Evolutionary conservation across 768 basidiomycete species (phyloP).

Genomic region (Boletus pseudo-olivaceus): DNA sequence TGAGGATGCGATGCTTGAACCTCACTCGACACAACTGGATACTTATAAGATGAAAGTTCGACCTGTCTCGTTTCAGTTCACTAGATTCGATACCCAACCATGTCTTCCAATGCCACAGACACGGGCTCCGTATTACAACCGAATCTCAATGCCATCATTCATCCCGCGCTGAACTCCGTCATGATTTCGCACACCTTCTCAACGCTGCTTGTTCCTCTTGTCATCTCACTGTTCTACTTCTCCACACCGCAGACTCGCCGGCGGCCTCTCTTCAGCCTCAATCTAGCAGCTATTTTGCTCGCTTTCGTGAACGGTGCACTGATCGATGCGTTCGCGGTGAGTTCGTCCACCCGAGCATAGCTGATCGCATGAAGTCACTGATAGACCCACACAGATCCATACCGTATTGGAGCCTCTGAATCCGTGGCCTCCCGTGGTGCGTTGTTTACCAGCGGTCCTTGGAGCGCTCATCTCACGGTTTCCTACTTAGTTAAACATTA

Average conservation of each 20-base stretch:
- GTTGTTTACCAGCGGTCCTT: not conserved
- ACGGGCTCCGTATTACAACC: not conserved
- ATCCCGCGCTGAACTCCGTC: conserved; percentile 15
- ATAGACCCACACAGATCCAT: conserved; percentile 17
- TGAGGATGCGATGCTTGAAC: too few relatives aligned
- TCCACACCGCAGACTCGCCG: conserved; percentile 16
- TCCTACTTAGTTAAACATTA: conserved; percentile 4
- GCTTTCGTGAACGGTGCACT: conserved; percentile 13
- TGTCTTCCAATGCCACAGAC: conserved; percentile 3
- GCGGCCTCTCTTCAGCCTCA: conserved; percentile 18
- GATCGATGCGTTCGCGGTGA: conserved; percentile 10
- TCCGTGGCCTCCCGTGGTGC: conserved; percentile 5
- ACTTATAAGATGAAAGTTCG: not conserved
- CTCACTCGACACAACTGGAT: not conserved
- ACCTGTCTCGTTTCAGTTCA: not conserved
- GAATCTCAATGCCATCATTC: not conserved
- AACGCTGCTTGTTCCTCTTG: conserved; percentile 18
- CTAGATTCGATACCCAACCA: not conserved
- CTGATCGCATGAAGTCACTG: not conserved
- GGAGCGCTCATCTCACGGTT: too few relatives aligned
- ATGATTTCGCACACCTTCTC: conserved; percentile 23
- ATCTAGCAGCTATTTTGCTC: conserved; percentile 8
- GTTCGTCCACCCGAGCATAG: not conserved
- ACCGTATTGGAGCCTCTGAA: conserved; percentile 19
- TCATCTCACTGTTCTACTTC: conserved; percentile 21